Evolutionary conservation across 768 basidiomycete genomes (phyloP).

Genomic region (Strobilomyces echinocephalus): DNA sequence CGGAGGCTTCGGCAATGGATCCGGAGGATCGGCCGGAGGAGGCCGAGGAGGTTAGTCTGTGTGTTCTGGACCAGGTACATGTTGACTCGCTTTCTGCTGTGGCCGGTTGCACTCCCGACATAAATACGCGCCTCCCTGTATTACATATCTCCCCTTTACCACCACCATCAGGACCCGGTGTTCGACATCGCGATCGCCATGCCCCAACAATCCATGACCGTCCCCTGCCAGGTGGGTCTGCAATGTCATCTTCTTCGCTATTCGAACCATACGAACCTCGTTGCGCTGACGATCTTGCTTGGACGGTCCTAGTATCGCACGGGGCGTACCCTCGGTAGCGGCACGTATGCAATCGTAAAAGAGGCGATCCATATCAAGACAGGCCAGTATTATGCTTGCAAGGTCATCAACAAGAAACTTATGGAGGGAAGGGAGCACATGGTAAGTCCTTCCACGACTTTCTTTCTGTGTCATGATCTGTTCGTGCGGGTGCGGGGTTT

Average conservation of each 20-base stretch:
- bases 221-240: slow-evolving; percentile 43
- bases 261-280: neutral
- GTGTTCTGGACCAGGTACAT: neutral
- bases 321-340: slow-evolving; percentile 82
- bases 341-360: slow-evolving; percentile 93
- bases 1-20: slow-evolving; percentile 16
- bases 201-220: slow-evolving; percentile 34
- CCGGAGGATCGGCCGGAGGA: slow-evolving; percentile 27
- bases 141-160: slow-evolving; percentile 7
- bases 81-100: slow-evolving; percentile 16
- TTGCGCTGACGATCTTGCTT: slow-evolving; percentile 8
- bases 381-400: slow-evolving; percentile 94
- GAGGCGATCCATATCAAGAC: slow-evolving; percentile 94
- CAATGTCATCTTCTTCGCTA: neutral
- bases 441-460: slow-evolving; percentile 46
- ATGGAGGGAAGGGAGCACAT: slow-evolving; percentile 98
- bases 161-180: slow-evolving; percentile 15
- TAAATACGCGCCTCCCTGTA: slow-evolving; percentile 13
- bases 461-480: slow-evolving; percentile 8
- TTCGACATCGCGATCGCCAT: slow-evolving; percentile 16
- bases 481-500: neutral
- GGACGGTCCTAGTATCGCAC: slow-evolving; percentile 63
- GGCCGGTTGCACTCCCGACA: slow-evolving; percentile 3
- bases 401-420: slow-evolving; percentile 98
- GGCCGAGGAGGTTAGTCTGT: slow-evolving; percentile 14